These are phyloP conservation scores for Heliosperma pusillum DNA, from an alignment of 148 eudicot genomes.

Conservation along the genomic window DNA sequence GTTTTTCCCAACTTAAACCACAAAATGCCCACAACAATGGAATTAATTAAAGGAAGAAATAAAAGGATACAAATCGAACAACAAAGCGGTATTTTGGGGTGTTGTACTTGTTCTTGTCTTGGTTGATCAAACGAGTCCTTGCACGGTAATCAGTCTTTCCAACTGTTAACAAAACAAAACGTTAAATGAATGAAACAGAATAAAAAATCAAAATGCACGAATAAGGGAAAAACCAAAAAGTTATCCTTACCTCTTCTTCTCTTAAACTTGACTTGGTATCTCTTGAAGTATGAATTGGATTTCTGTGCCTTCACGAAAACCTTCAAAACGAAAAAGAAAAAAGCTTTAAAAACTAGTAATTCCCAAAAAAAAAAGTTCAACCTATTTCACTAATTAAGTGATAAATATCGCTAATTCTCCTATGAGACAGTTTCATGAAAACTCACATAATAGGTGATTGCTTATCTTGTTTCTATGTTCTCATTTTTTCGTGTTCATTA, in stretches of 20 bases:
- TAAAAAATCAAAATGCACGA: neutral
- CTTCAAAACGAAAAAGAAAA: constrained; percentile 24
- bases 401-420: too few species aligned
- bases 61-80: constrained; percentile 69
- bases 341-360: neutral
- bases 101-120: constrained; percentile 91
- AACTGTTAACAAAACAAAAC: constrained; percentile 33
- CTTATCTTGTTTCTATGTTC: too few species aligned
- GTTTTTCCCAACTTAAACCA: too few species aligned
- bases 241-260: constrained; percentile 63
- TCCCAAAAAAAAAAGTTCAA: neutral
- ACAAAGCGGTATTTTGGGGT: constrained; percentile 79
- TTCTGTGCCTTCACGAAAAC: constrained; percentile 62
- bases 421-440: too few species aligned
- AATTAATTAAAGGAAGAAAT: neutral
- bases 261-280: constrained; percentile 72
- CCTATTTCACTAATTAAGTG: too few species aligned
- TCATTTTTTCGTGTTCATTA: too few species aligned
- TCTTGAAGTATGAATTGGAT: constrained; percentile 61
- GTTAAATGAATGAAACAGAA: neutral
- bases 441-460: too few species aligned
- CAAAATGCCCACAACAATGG: too few species aligned
- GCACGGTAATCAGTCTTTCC: constrained; percentile 96
- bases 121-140: constrained; percentile 65
- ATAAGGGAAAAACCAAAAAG: neutral